Percentiles rank a stretch among this genome's conserved stretches.
Evolutionary conservation across 345 rosid genomes (phyloP).

Genomic region (Mangifera indica): DNA sequence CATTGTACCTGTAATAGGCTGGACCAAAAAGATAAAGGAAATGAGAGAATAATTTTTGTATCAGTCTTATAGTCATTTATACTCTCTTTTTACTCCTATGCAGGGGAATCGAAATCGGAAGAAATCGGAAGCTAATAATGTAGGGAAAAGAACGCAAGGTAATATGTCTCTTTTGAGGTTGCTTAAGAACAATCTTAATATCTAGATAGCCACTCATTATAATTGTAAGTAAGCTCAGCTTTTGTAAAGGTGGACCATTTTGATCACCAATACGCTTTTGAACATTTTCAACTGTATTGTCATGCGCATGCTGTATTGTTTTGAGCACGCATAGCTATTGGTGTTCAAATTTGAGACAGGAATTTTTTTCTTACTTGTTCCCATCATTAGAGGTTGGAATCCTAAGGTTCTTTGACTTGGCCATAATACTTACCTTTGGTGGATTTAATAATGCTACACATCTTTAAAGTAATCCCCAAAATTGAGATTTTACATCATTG

Average conservation of each 20-base stretch:
- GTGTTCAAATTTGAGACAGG: no score
- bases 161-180: slow-evolving; percentile 57
- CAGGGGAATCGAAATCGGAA: slow-evolving; percentile 63
- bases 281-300: no score
- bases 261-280: background rate
- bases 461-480: background rate
- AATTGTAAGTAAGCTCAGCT: background rate
- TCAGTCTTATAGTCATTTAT: background rate
- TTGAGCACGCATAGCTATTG: no score
- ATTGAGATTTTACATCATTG: no score
- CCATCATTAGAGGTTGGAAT: no score
- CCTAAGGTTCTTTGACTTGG: no score
- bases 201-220: slow-evolving; percentile 14
- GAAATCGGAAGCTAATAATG: slow-evolving; percentile 33
- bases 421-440: no score
- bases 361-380: no score
- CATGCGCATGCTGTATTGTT: no score
- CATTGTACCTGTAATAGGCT: background rate
- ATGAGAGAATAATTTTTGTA: background rate
- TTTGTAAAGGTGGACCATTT: background rate
- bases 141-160: slow-evolving; percentile 61
- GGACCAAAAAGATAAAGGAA: background rate
- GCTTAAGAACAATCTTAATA: slow-evolving; percentile 51
- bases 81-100: slow-evolving; percentile 4
- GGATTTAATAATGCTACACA: no score